phyloP scores from a whole-genome alignment of 371 early-diverging fungal genomes.

The Nosema muscidifuracis region DNA sequence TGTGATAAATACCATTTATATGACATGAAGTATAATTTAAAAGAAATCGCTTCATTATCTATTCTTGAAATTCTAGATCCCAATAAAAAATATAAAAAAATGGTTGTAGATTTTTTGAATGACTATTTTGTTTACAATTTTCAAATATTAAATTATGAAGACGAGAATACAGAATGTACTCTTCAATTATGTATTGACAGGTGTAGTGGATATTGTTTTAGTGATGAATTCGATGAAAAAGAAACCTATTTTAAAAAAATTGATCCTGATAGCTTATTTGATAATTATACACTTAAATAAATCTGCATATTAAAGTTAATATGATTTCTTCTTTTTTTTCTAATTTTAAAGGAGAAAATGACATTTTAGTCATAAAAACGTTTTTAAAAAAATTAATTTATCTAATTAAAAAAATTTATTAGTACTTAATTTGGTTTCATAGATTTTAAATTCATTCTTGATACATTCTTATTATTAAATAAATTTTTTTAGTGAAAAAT shows the following conservation, averaged over 20 bases:
- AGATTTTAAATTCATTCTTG: no score
- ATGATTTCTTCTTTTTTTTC: no score
- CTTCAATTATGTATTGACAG: slow-evolving; percentile 42
- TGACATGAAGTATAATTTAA: slow-evolving; percentile 1
- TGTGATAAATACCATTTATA: slow-evolving; percentile 39
- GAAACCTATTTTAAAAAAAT: slow-evolving; percentile 7
- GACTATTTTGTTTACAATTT: slow-evolving; percentile 25
- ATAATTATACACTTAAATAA: no score
- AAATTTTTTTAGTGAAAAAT: no score
- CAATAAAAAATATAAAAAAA: slow-evolving; percentile 16
- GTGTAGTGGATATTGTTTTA: slow-evolving; percentile 38
- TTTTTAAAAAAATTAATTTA: no score
- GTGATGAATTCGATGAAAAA: slow-evolving; percentile 13
- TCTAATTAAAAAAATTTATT: no score
- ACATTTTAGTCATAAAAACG: no score
- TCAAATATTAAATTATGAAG: slow-evolving; percentile 45
- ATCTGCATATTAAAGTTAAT: no score
- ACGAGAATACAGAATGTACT: slow-evolving; percentile 17
- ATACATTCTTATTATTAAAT: no score
- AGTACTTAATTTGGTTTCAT: no score
- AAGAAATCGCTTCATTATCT: background rate
- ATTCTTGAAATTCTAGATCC: background rate
- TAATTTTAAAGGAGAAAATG: no score
- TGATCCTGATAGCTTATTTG: background rate
- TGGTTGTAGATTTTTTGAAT: background rate